These are phyloP conservation scores for Martensiomyces pterosporus DNA, from an alignment of 192 early-diverging fungal genomes.

Conservation along the genomic window DNA sequence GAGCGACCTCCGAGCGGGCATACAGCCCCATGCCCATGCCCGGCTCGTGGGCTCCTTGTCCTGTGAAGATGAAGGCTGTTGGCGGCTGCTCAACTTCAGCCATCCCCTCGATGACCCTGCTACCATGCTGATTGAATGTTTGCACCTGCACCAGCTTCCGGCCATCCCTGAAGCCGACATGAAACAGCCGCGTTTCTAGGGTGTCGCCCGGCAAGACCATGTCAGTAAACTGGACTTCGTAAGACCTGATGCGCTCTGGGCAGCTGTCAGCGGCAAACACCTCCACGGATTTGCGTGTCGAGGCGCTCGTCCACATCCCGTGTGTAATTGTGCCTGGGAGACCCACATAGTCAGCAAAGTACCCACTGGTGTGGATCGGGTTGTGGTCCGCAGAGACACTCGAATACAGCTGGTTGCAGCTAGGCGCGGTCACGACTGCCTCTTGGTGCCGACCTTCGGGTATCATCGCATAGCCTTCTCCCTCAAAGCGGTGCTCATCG, in stretches of 20 bases:
- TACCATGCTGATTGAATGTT: conserved; percentile 67
- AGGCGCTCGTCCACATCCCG: conserved; percentile 96
- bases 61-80: conserved; percentile 86
- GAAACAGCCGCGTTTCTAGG: conserved; percentile 76
- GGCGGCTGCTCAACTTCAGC: conserved; percentile 85
- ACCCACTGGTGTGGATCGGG: conserved; percentile 90
- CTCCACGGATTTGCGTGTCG: conserved; percentile 84
- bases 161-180: conserved; percentile 85
- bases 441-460: conserved; percentile 55
- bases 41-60: conserved; percentile 88
- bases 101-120: conserved; percentile 67
- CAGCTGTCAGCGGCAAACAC: conserved; percentile 78
- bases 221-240: conserved; percentile 75
- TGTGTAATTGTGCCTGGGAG: conserved; percentile 92
- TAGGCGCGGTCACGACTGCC: conserved; percentile 66
- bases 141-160: conserved; percentile 82
- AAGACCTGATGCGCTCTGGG: conserved; percentile 72
- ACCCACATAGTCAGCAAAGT: conserved; percentile 81
- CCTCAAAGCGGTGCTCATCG: conserved; percentile 63
- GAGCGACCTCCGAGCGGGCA: conserved; percentile 68
- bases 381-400: conserved; percentile 83
- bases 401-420: conserved; percentile 75
- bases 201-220: conserved; percentile 85
- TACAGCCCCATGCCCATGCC: conserved; percentile 98
- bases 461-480: conserved; percentile 22